Conservation (phyloP, 2,329 filamentous ascomycete species). For the Cadophora sp. region DNA sequence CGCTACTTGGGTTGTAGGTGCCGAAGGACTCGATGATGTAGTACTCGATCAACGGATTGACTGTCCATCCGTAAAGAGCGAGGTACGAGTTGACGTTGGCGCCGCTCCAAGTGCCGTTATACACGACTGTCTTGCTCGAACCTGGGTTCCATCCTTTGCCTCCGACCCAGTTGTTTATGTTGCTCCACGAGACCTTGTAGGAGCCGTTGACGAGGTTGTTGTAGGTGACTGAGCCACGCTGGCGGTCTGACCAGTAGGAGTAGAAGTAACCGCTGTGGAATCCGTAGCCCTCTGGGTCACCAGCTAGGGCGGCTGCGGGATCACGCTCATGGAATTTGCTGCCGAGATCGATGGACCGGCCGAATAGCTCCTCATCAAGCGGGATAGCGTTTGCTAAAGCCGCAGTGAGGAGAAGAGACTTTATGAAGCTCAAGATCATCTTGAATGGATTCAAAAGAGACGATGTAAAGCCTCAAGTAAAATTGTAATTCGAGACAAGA, state of each 20-base stretch:
- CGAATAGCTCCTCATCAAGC: constrained; percentile 16
- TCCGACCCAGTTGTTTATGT: constrained; percentile 54
- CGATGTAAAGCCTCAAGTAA: no score
- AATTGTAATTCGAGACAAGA: no score
- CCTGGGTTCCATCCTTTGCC: constrained; percentile 58
- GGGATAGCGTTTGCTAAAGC: constrained; percentile 14
- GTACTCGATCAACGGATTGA: neutral
- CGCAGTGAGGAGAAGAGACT: constrained; percentile 13
- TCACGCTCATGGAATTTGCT: constrained; percentile 14
- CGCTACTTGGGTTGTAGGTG: constrained; percentile 48
- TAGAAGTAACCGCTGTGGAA: neutral
- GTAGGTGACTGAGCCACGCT: neutral
- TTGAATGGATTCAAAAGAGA: neutral
- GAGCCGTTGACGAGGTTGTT: constrained; percentile 45
- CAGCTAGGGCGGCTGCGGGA: neutral
- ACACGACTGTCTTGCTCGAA: constrained; percentile 48
- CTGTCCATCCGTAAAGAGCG: constrained; percentile 52
- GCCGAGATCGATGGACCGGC: constrained; percentile 11
- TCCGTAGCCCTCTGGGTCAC: neutral
- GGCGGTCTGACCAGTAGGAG: neutral
- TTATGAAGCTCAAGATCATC: constrained; percentile 8
- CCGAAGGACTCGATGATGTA: constrained; percentile 1
- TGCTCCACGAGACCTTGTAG: constrained; percentile 57
- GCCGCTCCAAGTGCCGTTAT: constrained; percentile 49
- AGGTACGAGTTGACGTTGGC: constrained; percentile 56